A percentile compares a stretch with the other conserved stretches of the same genome.
phyloP scores from a whole-genome alignment of 345 rosid genomes.

The Salix purpurea region DNA sequence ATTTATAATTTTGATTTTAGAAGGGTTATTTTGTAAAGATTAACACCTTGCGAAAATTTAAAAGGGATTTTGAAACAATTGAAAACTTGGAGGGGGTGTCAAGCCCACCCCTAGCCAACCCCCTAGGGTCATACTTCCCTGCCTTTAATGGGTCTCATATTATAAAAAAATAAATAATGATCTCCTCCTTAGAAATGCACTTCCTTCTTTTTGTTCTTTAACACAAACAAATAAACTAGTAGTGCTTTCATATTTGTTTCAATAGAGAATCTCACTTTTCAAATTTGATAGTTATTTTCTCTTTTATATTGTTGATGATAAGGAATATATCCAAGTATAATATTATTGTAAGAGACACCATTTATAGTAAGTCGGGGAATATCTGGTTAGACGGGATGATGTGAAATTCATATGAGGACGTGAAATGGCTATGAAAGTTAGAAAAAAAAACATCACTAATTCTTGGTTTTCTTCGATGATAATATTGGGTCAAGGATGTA shows the following conservation, averaged over 20 bases:
- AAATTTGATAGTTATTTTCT: neutral
- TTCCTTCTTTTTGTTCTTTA: slow-evolving; percentile 21
- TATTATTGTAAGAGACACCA: neutral
- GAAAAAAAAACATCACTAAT: too few relatives aligned
- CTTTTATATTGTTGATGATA: neutral
- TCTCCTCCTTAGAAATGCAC: slow-evolving; percentile 37
- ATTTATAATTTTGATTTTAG: too few relatives aligned
- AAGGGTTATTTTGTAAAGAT: too few relatives aligned
- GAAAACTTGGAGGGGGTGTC: too few relatives aligned
- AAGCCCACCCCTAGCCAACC: too few relatives aligned
- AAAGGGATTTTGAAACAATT: too few relatives aligned
- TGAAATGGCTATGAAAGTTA: too few relatives aligned
- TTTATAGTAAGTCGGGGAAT: neutral
- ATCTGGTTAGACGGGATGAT: neutral
- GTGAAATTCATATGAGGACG: neutral
- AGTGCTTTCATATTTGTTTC: neutral
- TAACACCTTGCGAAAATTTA: too few relatives aligned
- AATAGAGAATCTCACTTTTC: slow-evolving; percentile 3
- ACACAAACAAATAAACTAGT: slow-evolving; percentile 18
- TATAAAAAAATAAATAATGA: slow-evolving; percentile 17
- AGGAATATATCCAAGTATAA: neutral
- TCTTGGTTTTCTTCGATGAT: rapidly evolving
- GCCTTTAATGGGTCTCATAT: neutral
- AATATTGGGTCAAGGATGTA: rapidly evolving
- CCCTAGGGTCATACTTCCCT: neutral